Percentiles rank a stretch among this genome's conserved stretches.
Conservation (phyloP, 805 yeast genomes). For the Myxozyma kluyveri region DNA sequence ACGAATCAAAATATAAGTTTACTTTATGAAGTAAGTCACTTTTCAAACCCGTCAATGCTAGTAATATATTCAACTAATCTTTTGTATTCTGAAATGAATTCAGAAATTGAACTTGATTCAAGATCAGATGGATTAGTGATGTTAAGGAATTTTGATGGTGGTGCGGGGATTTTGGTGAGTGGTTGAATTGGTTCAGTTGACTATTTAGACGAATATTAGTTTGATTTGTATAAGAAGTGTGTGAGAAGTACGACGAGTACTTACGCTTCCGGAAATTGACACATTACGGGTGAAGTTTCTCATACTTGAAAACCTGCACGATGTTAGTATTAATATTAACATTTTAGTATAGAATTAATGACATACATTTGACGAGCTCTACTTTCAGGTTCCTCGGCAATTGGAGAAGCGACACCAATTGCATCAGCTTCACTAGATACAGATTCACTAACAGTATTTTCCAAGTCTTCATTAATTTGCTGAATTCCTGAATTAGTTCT, state of each 20-base stretch:
- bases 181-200: no score
- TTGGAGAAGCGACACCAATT: background rate
- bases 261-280: conserved; percentile 1
- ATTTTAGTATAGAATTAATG: no score
- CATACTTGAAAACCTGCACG: conserved; percentile 13
- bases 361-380: conserved; percentile 8
- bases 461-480: background rate
- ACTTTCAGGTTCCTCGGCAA: background rate
- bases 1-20: no score
- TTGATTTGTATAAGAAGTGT: no score
- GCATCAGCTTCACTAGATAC: background rate
- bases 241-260: no score
- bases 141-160: conserved; percentile 7
- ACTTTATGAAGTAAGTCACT: no score
- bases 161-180: conserved; percentile 10
- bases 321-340: background rate
- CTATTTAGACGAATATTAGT: no score
- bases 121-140: conserved; percentile 35
- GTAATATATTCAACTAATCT: conserved; percentile 38
- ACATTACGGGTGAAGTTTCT: conserved; percentile 12
- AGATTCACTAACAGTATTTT: background rate
- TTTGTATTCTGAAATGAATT: conserved; percentile 40
- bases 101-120: conserved; percentile 39
- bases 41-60: conserved; percentile 34
- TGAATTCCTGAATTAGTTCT: no score